Conservation (phyloP, 2,329 filamentous ascomycete genomes). For the Scolecobasidium constrictum region DNA sequence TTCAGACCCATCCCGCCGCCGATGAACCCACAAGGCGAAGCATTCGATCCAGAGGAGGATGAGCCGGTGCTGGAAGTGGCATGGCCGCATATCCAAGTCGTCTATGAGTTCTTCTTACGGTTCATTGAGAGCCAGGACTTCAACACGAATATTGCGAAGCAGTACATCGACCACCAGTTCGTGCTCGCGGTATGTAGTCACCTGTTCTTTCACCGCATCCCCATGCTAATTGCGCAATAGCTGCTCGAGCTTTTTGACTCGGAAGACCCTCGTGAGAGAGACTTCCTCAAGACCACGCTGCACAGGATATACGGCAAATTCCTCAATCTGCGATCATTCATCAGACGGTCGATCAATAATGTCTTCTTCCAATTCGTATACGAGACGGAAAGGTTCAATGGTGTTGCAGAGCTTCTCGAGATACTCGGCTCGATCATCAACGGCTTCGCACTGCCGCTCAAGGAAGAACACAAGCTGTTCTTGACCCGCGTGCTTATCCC, state of each 20-base stretch:
- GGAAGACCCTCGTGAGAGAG: slow-evolving; percentile 89
- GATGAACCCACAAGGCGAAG: slow-evolving; percentile 94
- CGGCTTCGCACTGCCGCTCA: slow-evolving; percentile 88
- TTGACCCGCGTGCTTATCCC: slow-evolving; percentile 86
- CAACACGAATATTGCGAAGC: slow-evolving; percentile 98
- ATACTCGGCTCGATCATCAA: slow-evolving; percentile 99
- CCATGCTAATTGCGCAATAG: slow-evolving; percentile 27
- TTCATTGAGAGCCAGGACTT: slow-evolving; percentile 99
- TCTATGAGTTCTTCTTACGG: slow-evolving; percentile 97
- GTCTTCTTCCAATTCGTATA: slow-evolving; percentile 99
- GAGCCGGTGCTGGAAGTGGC: slow-evolving; percentile 96
- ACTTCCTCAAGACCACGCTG: slow-evolving; percentile 95
- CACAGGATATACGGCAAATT: slow-evolving; percentile 99
- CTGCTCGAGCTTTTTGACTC: slow-evolving; percentile 97
- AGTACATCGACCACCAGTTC: slow-evolving; percentile 97
- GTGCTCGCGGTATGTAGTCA: slow-evolving; percentile 56
- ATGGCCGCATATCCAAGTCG: slow-evolving; percentile 98
- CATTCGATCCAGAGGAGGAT: slow-evolving; percentile 96
- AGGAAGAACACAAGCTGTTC: slow-evolving; percentile 98
- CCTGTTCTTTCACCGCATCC: background rate
- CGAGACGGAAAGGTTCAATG: slow-evolving; percentile 96
- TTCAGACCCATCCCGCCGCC: slow-evolving; percentile 95
- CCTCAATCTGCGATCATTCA: slow-evolving; percentile 92
- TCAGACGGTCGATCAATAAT: slow-evolving; percentile 97
- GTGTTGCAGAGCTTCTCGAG: slow-evolving; percentile 90